Percentiles rank a stretch among this genome's conserved stretches.
Evolutionary conservation across 345 rosid genomes (phyloP).

Genomic region (Cardamine occulta): DNA sequence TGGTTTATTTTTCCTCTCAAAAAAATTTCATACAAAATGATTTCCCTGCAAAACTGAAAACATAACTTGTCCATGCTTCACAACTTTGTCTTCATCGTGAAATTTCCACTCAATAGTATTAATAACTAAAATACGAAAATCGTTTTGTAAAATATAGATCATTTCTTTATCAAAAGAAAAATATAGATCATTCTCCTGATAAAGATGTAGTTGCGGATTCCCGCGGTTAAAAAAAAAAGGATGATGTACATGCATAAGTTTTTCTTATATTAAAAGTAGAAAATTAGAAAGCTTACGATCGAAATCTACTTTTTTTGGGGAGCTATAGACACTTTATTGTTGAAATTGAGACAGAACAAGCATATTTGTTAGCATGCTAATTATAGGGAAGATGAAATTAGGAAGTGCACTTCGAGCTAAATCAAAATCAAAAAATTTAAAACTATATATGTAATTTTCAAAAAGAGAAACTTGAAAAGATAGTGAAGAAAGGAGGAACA

Average conservation of each 20-base stretch:
- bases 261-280: too few species aligned
- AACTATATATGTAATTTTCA: neutral
- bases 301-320: neutral
- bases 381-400: neutral
- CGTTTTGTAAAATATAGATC: too few species aligned
- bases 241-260: too few species aligned
- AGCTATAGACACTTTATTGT: conserved; percentile 2
- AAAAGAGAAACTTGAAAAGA: conserved; percentile 48
- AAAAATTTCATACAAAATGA: conserved; percentile 22
- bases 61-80: conserved; percentile 35
- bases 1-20: neutral
- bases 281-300: too few species aligned
- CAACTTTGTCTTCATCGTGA: conserved; percentile 28
- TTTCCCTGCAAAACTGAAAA: conserved; percentile 31
- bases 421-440: neutral
- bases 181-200: too few species aligned
- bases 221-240: too few species aligned
- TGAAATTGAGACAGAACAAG: conserved; percentile 17
- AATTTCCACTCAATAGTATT: conserved; percentile 18
- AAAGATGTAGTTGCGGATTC: too few species aligned
- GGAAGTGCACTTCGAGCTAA: neutral
- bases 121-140: conserved; percentile 4
- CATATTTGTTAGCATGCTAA: conserved; percentile 10
- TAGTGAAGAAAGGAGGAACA: conserved; percentile 56
- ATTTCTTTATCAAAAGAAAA: too few species aligned